Evolutionary conservation across 805 yeast genomes (phyloP).

Genomic region (Candida hispaniensis): DNA sequence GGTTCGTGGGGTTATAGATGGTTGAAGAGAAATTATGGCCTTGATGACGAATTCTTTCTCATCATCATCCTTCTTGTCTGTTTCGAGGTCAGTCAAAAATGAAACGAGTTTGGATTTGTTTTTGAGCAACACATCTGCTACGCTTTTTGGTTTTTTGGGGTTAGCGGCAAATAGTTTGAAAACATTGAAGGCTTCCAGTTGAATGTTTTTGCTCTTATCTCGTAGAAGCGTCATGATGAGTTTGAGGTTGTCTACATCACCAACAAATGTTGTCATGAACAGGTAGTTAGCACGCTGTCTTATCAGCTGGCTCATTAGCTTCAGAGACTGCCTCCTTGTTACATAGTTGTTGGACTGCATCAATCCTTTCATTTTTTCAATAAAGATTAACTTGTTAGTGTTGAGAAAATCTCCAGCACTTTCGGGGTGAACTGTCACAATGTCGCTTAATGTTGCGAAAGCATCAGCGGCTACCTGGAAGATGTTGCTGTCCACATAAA

Average conservation of each 20-base stretch:
- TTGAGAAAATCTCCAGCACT: slow-evolving; percentile 61
- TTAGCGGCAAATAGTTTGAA: slow-evolving; percentile 95
- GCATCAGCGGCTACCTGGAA: slow-evolving; percentile 90
- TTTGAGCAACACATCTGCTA: slow-evolving; percentile 70
- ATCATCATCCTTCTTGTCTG: slow-evolving; percentile 51
- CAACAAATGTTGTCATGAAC: slow-evolving; percentile 67
- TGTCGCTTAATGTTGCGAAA: slow-evolving; percentile 61
- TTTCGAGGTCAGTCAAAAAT: slow-evolving; percentile 57
- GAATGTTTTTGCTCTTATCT: slow-evolving; percentile 82
- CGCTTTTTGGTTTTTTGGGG: slow-evolving; percentile 74
- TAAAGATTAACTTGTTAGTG: slow-evolving; percentile 47
- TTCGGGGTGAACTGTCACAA: slow-evolving; percentile 58
- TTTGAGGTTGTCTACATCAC: slow-evolving; percentile 72
- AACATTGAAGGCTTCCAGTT: slow-evolving; percentile 82
- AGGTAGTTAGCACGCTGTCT: slow-evolving; percentile 58
- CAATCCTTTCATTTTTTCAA: slow-evolving; percentile 51
- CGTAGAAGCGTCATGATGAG: slow-evolving; percentile 75
- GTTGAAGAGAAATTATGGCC: slow-evolving; percentile 43
- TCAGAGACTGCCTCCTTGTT: slow-evolving; percentile 81
- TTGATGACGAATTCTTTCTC: slow-evolving; percentile 73
- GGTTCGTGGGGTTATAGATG: slow-evolving; percentile 15
- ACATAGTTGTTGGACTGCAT: slow-evolving; percentile 77
- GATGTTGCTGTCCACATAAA: slow-evolving; percentile 59
- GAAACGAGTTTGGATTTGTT: slow-evolving; percentile 67
- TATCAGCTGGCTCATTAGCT: slow-evolving; percentile 58